These are phyloP conservation scores for Calonectria ilicicola DNA, from an alignment of 2,329 filamentous ascomycete species.

Conservation along the genomic window DNA sequence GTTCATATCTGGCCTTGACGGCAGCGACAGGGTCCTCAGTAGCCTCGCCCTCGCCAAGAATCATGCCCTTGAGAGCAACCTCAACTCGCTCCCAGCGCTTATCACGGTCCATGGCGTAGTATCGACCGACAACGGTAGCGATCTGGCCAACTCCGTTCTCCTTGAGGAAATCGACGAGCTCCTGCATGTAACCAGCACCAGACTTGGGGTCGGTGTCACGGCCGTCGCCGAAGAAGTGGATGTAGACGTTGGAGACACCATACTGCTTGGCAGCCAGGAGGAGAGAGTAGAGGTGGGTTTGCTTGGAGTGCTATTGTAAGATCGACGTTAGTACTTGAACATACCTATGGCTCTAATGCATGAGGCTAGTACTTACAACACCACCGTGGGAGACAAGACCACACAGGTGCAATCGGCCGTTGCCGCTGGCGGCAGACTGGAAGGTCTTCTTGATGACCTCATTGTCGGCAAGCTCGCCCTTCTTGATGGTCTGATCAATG, in stretches of 20 bases:
- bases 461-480: constrained; percentile 80
- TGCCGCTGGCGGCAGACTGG: constrained; percentile 84
- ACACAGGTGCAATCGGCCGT: constrained; percentile 90
- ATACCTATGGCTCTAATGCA: not conserved
- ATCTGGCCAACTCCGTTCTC: constrained; percentile 90
- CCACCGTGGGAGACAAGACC: constrained; percentile 95
- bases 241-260: constrained; percentile 90
- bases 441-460: constrained; percentile 83
- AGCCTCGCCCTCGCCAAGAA: constrained; percentile 88
- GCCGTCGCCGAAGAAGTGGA: constrained; percentile 99
- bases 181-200: constrained; percentile 86
- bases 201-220: constrained; percentile 99
- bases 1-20: constrained; percentile 88
- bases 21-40: constrained; percentile 87
- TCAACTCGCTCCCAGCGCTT: constrained; percentile 98
- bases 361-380: constrained; percentile 68
- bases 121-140: constrained; percentile 92
- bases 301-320: constrained; percentile 82
- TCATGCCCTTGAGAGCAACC: constrained; percentile 86
- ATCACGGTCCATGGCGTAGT: constrained; percentile 99
- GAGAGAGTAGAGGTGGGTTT: constrained; percentile 89
- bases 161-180: constrained; percentile 82
- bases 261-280: constrained; percentile 91
- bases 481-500: constrained; percentile 94
- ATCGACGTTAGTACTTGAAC: constrained; percentile 22